Conservation (phyloP, 345 rosid species). For the Hypericum perforatum region DNA sequence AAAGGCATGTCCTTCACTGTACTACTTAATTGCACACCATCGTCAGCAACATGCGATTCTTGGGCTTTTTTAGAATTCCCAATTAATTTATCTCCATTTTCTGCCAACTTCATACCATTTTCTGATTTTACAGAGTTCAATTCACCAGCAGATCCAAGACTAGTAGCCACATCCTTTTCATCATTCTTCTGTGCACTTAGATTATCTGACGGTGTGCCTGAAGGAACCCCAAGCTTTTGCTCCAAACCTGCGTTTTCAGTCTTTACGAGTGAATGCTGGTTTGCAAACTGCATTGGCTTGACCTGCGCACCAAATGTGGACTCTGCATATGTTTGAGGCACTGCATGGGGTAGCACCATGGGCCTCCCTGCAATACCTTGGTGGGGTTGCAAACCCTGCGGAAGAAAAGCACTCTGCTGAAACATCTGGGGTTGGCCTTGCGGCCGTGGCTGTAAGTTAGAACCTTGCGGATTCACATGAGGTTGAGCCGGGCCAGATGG, state of each 20-base stretch:
- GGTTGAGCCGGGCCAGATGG: slow-evolving; percentile 25
- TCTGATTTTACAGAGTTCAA: slow-evolving; percentile 29
- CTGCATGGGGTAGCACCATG: slow-evolving; percentile 22
- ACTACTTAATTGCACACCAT: slow-evolving; percentile 16
- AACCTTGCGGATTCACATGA: slow-evolving; percentile 30
- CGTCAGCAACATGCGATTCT: slow-evolving; percentile 14
- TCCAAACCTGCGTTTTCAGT: slow-evolving; percentile 24
- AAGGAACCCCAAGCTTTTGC: slow-evolving; percentile 20
- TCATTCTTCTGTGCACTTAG: slow-evolving; percentile 21
- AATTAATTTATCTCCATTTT: slow-evolving; percentile 14
- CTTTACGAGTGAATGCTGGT: slow-evolving; percentile 20
- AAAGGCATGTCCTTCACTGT: slow-evolving; percentile 28
- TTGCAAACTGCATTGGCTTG: slow-evolving; percentile 22
- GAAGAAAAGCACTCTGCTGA: slow-evolving; percentile 25
- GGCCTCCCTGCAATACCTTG: slow-evolving; percentile 27
- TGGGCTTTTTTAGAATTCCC: slow-evolving; percentile 23
- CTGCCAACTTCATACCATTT: slow-evolving; percentile 19
- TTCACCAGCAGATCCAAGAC: slow-evolving; percentile 15
- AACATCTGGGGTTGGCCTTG: slow-evolving; percentile 25
- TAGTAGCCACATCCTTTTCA: slow-evolving; percentile 18
- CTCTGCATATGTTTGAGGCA: slow-evolving; percentile 24
- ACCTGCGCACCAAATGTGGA: slow-evolving; percentile 21
- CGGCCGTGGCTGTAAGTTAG: slow-evolving; percentile 30
- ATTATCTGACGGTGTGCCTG: slow-evolving; percentile 17
- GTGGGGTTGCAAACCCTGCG: slow-evolving; percentile 21